Conservation (phyloP, 805 yeast species). For the Blastobotrys parvus region DNA sequence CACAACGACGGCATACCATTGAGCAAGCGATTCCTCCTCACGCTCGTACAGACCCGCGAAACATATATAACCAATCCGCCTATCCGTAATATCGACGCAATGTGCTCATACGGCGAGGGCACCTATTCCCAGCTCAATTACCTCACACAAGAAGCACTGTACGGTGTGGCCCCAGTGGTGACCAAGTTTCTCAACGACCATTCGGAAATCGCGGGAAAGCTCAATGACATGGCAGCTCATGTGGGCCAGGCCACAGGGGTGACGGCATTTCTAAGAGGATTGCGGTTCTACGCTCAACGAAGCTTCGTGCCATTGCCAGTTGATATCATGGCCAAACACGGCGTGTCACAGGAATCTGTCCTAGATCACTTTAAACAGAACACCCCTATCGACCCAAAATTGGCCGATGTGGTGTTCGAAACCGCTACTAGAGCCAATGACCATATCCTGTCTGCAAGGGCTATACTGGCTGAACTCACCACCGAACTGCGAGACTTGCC, state of each 20-base stretch:
- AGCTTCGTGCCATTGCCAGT: slow-evolving; percentile 54
- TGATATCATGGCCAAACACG: slow-evolving; percentile 45
- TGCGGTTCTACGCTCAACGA: slow-evolving; percentile 47
- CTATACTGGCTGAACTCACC: slow-evolving; percentile 38
- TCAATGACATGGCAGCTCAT: slow-evolving; percentile 65
- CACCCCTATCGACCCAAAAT: slow-evolving; percentile 24
- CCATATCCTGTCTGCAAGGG: slow-evolving; percentile 61
- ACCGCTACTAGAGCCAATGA: slow-evolving; percentile 73
- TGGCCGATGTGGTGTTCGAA: slow-evolving; percentile 57
- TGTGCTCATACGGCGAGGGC: slow-evolving; percentile 77
- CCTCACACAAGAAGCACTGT: slow-evolving; percentile 49
- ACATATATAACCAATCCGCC: slow-evolving; percentile 39
- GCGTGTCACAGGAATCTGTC: slow-evolving; percentile 56
- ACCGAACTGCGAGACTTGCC: slow-evolving; percentile 30
- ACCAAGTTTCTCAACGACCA: slow-evolving; percentile 41
- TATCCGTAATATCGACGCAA: slow-evolving; percentile 42
- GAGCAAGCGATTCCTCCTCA: slow-evolving; percentile 48
- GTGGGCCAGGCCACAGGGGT: slow-evolving; percentile 75
- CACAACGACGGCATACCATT: slow-evolving; percentile 37
- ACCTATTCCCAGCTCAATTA: slow-evolving; percentile 67
- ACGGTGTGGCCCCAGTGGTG: slow-evolving; percentile 48
- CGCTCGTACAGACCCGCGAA: slow-evolving; percentile 51
- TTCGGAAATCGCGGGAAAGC: slow-evolving; percentile 33
- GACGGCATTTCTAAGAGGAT: slow-evolving; percentile 53
- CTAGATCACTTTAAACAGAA: slow-evolving; percentile 22